A percentile compares a stretch with the other conserved stretches of the same genome.
phyloP scores from a whole-genome alignment of 352 stramenopile genomes.

The Achlya hypogyna region DNA sequence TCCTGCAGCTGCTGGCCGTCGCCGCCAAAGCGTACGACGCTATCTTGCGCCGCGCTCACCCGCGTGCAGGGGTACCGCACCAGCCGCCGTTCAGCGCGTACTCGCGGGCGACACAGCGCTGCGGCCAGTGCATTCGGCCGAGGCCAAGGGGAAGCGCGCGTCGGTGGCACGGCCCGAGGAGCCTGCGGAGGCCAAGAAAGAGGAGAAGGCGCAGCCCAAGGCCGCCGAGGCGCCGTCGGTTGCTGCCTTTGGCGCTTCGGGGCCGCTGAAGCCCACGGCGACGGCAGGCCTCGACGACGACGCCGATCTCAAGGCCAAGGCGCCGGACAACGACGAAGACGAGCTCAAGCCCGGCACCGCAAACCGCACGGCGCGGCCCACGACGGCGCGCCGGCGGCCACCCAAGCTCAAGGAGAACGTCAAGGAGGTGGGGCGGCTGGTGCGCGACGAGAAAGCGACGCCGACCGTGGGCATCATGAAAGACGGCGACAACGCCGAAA shows the following conservation, averaged over 20 bases:
- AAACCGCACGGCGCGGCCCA: conserved; percentile 64
- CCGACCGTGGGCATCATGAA: conserved; percentile 73
- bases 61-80: conserved; percentile 47
- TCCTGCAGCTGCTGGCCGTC: conserved; percentile 86
- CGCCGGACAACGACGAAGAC: conserved; percentile 39
- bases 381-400: conserved; percentile 72
- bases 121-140: background rate
- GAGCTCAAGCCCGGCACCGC: conserved; percentile 29
- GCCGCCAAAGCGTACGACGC: conserved; percentile 33
- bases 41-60: background rate
- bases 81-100: conserved; percentile 60
- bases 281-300: conserved; percentile 47
- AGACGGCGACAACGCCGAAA: conserved; percentile 68
- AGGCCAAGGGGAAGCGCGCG: conserved; percentile 11
- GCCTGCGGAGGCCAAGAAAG: conserved; percentile 23
- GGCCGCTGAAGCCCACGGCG: conserved; percentile 43
- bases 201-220: conserved; percentile 23
- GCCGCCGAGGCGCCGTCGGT: conserved; percentile 19
- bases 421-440: conserved; percentile 58
- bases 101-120: conserved; percentile 25
- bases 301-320: conserved; percentile 31
- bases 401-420: conserved; percentile 85
- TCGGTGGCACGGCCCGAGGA: conserved; percentile 6
- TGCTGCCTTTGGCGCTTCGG: conserved; percentile 21
- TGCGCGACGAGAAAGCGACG: conserved; percentile 73